Percentiles rank a stretch among this genome's conserved stretches.
These are phyloP conservation scores for Encephalitozoon hellem DNA, from an alignment of 371 early-diverging fungal species.

Conservation along the genomic window DNA sequence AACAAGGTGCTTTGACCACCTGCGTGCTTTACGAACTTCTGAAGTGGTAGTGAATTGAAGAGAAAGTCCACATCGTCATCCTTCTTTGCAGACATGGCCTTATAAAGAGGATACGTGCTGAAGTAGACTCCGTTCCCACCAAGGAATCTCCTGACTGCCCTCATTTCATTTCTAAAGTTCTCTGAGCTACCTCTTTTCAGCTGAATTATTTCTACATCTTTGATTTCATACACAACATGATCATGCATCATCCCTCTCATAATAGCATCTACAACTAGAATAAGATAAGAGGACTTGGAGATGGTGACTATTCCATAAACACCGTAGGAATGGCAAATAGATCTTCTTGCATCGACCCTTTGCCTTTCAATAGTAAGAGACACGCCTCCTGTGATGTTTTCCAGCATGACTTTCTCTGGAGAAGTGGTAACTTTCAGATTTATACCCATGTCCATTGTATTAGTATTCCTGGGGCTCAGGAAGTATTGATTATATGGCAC, in stretches of 20 bases:
- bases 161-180: background rate
- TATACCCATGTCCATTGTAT: background rate
- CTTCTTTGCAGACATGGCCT: background rate
- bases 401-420: background rate
- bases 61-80: conserved; percentile 53
- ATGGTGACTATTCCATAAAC: conserved; percentile 35
- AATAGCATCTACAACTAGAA: conserved; percentile 45
- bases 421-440: background rate
- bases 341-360: background rate
- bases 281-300: conserved; percentile 35
- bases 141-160: conserved; percentile 35
- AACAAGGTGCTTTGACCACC: background rate
- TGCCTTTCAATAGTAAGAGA: background rate
- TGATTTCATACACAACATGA: conserved; percentile 51
- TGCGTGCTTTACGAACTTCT: conserved; percentile 35
- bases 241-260: conserved; percentile 24
- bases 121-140: conserved; percentile 45
- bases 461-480: background rate
- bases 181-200: conserved; percentile 1
- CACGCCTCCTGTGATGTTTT: background rate
- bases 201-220: conserved; percentile 27
- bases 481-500: background rate
- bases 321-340: background rate
- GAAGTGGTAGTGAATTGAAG: conserved; percentile 51
- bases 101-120: conserved; percentile 33